Base-by-base conservation (phyloP, 805 yeast genomes). In the Metschnikowia lunata region DNA sequence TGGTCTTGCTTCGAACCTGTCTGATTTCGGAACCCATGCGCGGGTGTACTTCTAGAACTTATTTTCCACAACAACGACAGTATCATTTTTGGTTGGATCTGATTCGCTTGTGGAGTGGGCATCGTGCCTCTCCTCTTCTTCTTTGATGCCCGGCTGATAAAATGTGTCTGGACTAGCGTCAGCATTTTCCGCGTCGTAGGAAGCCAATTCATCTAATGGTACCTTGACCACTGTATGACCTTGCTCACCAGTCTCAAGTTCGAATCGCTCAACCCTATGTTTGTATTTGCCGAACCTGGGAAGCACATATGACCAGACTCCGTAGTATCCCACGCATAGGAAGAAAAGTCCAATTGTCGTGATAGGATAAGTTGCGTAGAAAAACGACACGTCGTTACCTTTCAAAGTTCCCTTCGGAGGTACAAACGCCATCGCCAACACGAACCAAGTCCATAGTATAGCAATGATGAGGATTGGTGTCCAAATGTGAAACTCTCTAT, bases 331-430 rank as follows among this genome's bases (percentile, higher is more conserved):
- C 26, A 59, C 52, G 54, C 74, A 70, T 4, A 63, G 38, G 4
- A 43, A 30, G 18, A 70, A 43, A 4, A 71, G 39, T 1, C 72
- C 72, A 42, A 69, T 52, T 4, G 70, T 61, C 12, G 64, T 59
- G 13, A 69, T 48, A n/a, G 74, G 69, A 49, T 71, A 69, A 0
- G 74, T 63, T 13, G 69, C 67, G 49, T 71, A 71, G 51, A 71
- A 69, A 52, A 71, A 71, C 5, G 70, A 57, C 18, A 69, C 72
- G 49, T 71, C 75, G 37, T 67, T 57, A 4, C 75, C 75, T 28
- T 52, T 67, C 46, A 69, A 57, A 3, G 67, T 55, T 3, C 71
- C 71, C 41, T 61, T 50, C 26, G 75, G 75, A 28, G 75, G 75
- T 30, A 71, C 74, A 49, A 64, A 71, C 0, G 74, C 66, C 61